Evolutionary conservation across 306 rosid genomes (phyloP), one percentile per base, ranked within the genome.

Genomic region (Fagus crenata): DNA sequence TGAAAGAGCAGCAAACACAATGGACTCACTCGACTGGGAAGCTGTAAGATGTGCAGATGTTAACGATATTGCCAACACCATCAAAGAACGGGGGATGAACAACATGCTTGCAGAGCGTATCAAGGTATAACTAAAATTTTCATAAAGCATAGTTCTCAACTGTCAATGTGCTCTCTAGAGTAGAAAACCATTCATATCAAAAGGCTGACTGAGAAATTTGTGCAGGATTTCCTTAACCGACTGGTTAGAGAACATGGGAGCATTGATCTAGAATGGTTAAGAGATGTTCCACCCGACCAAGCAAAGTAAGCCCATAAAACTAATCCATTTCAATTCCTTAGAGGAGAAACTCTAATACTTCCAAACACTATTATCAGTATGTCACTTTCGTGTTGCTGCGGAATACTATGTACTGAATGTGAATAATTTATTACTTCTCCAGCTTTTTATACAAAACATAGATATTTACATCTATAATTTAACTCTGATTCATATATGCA

Each of bases 21-120:
- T 91, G 97, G 97, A 96, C 87, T 90, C 98, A 39, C 75, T 96
- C 80, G 98, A 96, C 75, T 96, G 99, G 99, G 99, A 93, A 28
- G 99, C 99, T 36, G 82, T 96, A 81, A 89, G 98, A 89, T 75
- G 86, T 72, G 95, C 97, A 78, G 86, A 89, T 71, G 96, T 90
- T 76, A 53, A 65, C 17, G 96, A 94, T 75, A 92, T 94, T 79
- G 96, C 98, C 41, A 69, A 87, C 7, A 79, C 89, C 74, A 94
- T 94, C 77, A 94, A 82, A 81, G 98, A 90, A 85, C 85, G 98
- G 28, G 98, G 98, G 65, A 94, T 94, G 98, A 92, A 94, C 76
- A 90, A 94, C 86, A 88, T 84, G 89, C 97, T 94, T 54, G 98
- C 96, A 49, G 92, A 84, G 70, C 86, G 98, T 69, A 94, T 94